phyloP scores from a whole-genome alignment of 257 asterid genomes.

The Nicotiana sylvestris region DNA sequence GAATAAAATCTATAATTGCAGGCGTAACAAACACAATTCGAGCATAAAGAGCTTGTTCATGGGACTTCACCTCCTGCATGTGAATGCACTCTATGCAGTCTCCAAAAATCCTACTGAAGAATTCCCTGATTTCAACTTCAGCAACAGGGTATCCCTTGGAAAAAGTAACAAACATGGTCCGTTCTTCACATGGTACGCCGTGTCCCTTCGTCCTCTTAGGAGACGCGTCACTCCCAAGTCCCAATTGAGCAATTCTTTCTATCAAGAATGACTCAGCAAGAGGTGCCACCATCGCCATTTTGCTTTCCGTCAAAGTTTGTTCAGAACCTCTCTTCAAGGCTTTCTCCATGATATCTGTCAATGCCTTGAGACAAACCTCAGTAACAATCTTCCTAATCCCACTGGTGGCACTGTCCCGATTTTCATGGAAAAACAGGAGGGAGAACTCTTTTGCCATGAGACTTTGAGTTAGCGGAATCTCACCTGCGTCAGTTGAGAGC shows the following conservation, averaged over 20 bases:
- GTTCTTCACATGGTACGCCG: constrained; percentile 18
- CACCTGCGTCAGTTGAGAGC: constrained; percentile 13
- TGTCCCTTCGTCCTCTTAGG: not conserved
- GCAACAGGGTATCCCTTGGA: constrained; percentile 59
- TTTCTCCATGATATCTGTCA: constrained; percentile 37
- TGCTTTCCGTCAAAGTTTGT: not conserved
- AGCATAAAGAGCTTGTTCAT: constrained; percentile 56
- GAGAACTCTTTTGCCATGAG: constrained; percentile 29
- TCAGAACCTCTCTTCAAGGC: constrained; percentile 24
- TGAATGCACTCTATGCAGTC: constrained; percentile 41
- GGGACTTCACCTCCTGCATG: constrained; percentile 45
- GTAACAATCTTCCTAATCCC: constrained; percentile 21
- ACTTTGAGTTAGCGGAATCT: constrained; percentile 37
- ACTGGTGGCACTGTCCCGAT: constrained; percentile 8
- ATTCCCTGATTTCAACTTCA: constrained; percentile 43
- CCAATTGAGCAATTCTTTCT: constrained; percentile 17
- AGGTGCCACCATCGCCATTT: constrained; percentile 1
- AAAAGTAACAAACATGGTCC: constrained; percentile 64
- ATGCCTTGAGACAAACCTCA: constrained; percentile 32
- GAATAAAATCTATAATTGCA: constrained; percentile 24
- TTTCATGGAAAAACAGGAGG: constrained; percentile 26
- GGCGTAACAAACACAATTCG: constrained; percentile 32
- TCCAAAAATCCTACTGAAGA: constrained; percentile 36
- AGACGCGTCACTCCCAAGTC: not conserved
- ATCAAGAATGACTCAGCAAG: constrained; percentile 3